A percentile compares a stretch with the other conserved stretches of the same genome.
These are phyloP conservation scores for Colletotrichum tofieldiae DNA, from an alignment of 2,329 filamentous ascomycete genomes.

Conservation along the genomic window DNA sequence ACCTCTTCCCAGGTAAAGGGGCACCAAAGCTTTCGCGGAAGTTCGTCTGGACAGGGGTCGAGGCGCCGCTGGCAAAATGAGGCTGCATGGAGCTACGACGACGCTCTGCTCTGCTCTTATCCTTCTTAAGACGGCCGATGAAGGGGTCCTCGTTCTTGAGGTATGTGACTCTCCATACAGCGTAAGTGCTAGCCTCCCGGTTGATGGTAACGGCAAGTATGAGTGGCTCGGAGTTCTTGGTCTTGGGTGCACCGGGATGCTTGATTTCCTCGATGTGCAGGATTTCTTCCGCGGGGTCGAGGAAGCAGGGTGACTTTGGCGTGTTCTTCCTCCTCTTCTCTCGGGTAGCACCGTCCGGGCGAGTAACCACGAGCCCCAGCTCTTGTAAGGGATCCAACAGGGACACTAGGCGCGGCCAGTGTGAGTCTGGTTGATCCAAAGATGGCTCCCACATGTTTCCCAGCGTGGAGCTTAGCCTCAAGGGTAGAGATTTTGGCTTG, in stretches of 20 bases:
- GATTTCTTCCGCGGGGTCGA: constrained; percentile 86
- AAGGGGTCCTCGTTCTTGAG: constrained; percentile 76
- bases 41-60: constrained; percentile 81
- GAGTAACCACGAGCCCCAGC: constrained; percentile 84
- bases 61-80: constrained; percentile 79
- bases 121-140: constrained; percentile 62
- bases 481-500: constrained; percentile 68
- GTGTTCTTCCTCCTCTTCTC: constrained; percentile 56
- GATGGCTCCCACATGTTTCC: constrained; percentile 73
- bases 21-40: constrained; percentile 84
- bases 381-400: constrained; percentile 90
- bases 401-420: constrained; percentile 84
- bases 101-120: constrained; percentile 63
- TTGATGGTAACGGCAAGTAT: constrained; percentile 88
- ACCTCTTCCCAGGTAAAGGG: constrained; percentile 67
- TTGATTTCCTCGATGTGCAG: constrained; percentile 82
- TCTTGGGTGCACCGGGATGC: constrained; percentile 62
- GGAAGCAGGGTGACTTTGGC: constrained; percentile 65
- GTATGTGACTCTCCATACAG: constrained; percentile 88
- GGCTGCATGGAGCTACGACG: constrained; percentile 77
- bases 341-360: constrained; percentile 60
- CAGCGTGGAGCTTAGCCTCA: constrained; percentile 68
- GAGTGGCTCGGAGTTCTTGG: constrained; percentile 65
- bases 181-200: constrained; percentile 81
- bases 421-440: constrained; percentile 67